These are phyloP conservation scores for Phytopythium kandeliae DNA, from an alignment of 352 stramenopile genomes.

Conservation along the genomic window DNA sequence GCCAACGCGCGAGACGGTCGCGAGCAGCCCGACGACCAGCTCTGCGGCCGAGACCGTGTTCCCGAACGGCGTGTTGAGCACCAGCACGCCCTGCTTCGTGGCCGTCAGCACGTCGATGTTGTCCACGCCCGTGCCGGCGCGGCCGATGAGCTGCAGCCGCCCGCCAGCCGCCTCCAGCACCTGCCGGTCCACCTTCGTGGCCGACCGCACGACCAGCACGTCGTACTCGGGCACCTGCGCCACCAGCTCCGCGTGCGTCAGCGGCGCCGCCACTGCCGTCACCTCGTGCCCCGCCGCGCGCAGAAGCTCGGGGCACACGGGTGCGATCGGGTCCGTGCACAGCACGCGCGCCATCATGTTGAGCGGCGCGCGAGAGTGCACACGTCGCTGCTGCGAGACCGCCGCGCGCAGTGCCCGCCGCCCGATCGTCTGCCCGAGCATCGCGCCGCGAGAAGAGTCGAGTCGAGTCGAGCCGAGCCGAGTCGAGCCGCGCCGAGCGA, in stretches of 20 bases:
- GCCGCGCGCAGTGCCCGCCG: background rate
- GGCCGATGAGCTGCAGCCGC: constrained; percentile 80
- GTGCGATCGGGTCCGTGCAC: constrained; percentile 85
- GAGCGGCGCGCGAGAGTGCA: constrained; percentile 32
- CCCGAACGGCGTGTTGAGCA: constrained; percentile 95
- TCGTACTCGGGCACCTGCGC: constrained; percentile 78
- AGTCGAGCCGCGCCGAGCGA: too few relatives aligned
- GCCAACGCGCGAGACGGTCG: constrained; percentile 51
- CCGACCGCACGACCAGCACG: constrained; percentile 85
- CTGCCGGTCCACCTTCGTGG: constrained; percentile 66
- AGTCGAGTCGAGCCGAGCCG: too few relatives aligned
- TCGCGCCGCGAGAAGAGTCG: too few relatives aligned
- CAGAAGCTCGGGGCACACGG: constrained; percentile 75
- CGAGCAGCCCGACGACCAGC: constrained; percentile 90
- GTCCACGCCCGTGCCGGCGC: constrained; percentile 89
- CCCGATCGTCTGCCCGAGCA: constrained; percentile 5
- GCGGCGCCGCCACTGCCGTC: constrained; percentile 34
- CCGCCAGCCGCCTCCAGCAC: constrained; percentile 52
- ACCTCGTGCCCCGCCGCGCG: constrained; percentile 80
- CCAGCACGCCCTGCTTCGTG: constrained; percentile 90
- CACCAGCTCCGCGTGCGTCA: constrained; percentile 64
- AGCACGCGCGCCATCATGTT: constrained; percentile 76
- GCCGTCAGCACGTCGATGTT: constrained; percentile 92
- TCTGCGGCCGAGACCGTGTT: constrained; percentile 96
- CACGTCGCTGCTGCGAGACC: background rate